Percentiles rank a stretch among this genome's conserved stretches.
Evolutionary conservation across 306 rosid genomes (phyloP).

Genomic region (Vigna hirtella): DNA sequence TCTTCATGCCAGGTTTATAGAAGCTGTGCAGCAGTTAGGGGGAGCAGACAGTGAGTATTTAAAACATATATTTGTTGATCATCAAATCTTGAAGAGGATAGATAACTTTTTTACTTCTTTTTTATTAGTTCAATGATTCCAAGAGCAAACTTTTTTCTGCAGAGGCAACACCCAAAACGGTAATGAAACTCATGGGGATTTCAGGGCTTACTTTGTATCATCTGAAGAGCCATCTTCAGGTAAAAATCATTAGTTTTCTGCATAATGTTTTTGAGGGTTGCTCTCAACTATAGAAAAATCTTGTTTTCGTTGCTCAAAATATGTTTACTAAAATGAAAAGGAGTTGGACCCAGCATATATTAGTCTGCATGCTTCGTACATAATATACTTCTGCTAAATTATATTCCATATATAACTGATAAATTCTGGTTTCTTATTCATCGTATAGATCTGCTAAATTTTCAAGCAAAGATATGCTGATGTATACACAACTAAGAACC

Average conservation of each 20-base stretch:
- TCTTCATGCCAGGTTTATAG: slow-evolving; percentile 83
- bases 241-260: slow-evolving; percentile 41
- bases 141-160: slow-evolving; percentile 40
- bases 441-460: background rate
- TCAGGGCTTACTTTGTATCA: slow-evolving; percentile 89
- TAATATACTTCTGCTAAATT: background rate
- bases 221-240: slow-evolving; percentile 95
- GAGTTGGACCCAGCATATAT: no score
- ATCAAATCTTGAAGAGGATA: slow-evolving; percentile 9
- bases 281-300: background rate
- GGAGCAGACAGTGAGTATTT: slow-evolving; percentile 85
- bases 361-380: background rate
- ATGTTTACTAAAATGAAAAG: background rate
- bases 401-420: background rate
- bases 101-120: background rate
- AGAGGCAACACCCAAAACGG: slow-evolving; percentile 98
- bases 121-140: slow-evolving; percentile 7
- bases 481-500: slow-evolving; percentile 8
- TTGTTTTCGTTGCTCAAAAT: background rate
- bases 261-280: background rate
- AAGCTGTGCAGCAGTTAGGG: slow-evolving; percentile 84
- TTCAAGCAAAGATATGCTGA: background rate
- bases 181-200: slow-evolving; percentile 91
- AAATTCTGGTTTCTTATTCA: slow-evolving; percentile 23
- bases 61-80: background rate